Conservation (phyloP, 1,284 basidiomycete genomes). For the Vanrija sp. region DNA sequence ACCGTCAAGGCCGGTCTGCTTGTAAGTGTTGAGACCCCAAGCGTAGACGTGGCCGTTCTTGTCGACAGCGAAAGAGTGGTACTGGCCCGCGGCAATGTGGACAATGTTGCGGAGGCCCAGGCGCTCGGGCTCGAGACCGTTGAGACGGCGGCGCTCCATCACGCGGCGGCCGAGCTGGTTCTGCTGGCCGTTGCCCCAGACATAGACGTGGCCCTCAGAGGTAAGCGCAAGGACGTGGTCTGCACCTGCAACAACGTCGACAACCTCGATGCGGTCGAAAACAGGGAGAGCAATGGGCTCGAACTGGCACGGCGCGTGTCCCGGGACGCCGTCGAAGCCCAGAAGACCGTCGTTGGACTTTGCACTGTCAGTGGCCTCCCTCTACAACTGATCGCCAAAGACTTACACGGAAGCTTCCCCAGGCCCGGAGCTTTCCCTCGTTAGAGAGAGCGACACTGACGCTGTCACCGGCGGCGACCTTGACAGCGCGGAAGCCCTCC, state of each 20-base stretch:
- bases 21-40: slow-evolving; percentile 83
- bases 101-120: slow-evolving; percentile 73
- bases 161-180: slow-evolving; percentile 81
- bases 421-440: slow-evolving; percentile 74
- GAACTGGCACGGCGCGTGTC: slow-evolving; percentile 49
- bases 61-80: slow-evolving; percentile 86
- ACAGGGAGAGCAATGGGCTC: slow-evolving; percentile 50
- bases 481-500: slow-evolving; percentile 73
- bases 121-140: slow-evolving; percentile 69
- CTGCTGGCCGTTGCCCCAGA: slow-evolving; percentile 77
- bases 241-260: slow-evolving; percentile 71
- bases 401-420: slow-evolving; percentile 88
- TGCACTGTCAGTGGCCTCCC: neutral
- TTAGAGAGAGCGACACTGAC: slow-evolving; percentile 75
- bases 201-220: slow-evolving; percentile 73
- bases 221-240: slow-evolving; percentile 86
- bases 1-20: slow-evolving; percentile 57
- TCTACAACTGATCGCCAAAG: neutral
- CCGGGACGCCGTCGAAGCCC: slow-evolving; percentile 68
- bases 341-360: slow-evolving; percentile 72
- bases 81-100: slow-evolving; percentile 71
- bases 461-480: slow-evolving; percentile 76
- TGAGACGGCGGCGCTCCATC: slow-evolving; percentile 74
- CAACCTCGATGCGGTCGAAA: slow-evolving; percentile 53
- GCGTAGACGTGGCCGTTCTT: slow-evolving; percentile 75